Evolutionary conservation across 2,329 filamentous ascomycete species (phyloP).

Genomic region (Tolypocladium nubicola): DNA sequence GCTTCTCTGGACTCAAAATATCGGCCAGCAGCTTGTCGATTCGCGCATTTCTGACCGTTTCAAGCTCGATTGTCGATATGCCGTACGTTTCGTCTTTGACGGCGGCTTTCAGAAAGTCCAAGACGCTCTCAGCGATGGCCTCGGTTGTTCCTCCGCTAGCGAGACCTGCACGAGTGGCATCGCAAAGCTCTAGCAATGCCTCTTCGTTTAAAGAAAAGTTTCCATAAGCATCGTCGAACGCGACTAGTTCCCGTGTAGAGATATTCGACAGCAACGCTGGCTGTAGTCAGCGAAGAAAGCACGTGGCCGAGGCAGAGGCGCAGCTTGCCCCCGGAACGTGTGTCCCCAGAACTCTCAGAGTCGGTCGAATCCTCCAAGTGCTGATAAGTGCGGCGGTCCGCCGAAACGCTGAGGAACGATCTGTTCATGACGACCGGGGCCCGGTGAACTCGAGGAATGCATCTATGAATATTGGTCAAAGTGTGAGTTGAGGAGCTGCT

Average conservation of each 20-base stretch:
- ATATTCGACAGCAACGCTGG: neutral
- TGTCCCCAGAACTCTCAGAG: neutral
- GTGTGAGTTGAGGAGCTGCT: neutral
- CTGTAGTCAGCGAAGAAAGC: neutral
- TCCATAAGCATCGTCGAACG: slow-evolving; percentile 6
- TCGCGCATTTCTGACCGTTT: slow-evolving; percentile 24
- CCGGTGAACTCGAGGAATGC: neutral
- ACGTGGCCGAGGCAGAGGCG: neutral
- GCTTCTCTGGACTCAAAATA: slow-evolving; percentile 20
- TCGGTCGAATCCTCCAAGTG: neutral
- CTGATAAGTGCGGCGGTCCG: neutral
- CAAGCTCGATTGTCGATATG: slow-evolving; percentile 23
- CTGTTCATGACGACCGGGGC: neutral
- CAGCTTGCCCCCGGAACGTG: neutral
- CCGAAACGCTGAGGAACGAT: neutral
- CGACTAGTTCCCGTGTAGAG: neutral
- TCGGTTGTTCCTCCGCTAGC: slow-evolving; percentile 19
- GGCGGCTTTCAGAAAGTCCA: slow-evolving; percentile 26
- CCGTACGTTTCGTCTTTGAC: slow-evolving; percentile 25
- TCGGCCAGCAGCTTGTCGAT: slow-evolving; percentile 36
- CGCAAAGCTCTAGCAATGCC: slow-evolving; percentile 27
- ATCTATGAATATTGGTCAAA: neutral
- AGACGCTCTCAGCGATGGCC: slow-evolving; percentile 22
- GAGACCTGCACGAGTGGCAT: slow-evolving; percentile 28
- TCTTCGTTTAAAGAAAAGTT: neutral